Percentiles rank a stretch among this genome's conserved stretches.
Conservation (phyloP, 2,329 filamentous ascomycete genomes). For the Alternaria novae-zelandiae region DNA sequence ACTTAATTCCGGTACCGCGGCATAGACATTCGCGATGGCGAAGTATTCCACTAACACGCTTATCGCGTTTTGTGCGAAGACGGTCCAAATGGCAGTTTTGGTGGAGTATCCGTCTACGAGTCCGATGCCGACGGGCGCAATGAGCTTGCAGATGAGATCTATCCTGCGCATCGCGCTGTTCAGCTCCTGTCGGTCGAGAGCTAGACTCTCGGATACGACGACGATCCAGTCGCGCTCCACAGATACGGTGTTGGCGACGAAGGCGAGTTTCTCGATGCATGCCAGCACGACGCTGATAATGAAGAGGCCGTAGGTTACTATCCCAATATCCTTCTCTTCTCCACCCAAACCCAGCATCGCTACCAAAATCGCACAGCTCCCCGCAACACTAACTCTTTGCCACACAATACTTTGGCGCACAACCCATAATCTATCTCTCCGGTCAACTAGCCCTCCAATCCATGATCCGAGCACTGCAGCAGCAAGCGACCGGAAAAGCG, state of each 20-base stretch:
- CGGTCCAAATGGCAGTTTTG: slow-evolving; percentile 56
- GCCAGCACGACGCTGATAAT: slow-evolving; percentile 59
- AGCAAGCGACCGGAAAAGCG: slow-evolving; percentile 63
- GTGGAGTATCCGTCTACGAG: slow-evolving; percentile 59
- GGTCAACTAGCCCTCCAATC: slow-evolving; percentile 67
- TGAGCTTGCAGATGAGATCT: slow-evolving; percentile 64
- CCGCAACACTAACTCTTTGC: slow-evolving; percentile 43
- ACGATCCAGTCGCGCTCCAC: slow-evolving; percentile 76
- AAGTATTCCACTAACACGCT: slow-evolving; percentile 61
- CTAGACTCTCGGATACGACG: slow-evolving; percentile 54
- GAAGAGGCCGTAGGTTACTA: slow-evolving; percentile 38
- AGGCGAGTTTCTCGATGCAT: slow-evolving; percentile 71
- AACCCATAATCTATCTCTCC: slow-evolving; percentile 47
- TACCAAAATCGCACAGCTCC: slow-evolving; percentile 39
- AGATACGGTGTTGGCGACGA: slow-evolving; percentile 69
- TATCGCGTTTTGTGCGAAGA: slow-evolving; percentile 57
- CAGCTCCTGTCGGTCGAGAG: slow-evolving; percentile 47
- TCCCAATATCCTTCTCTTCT: slow-evolving; percentile 4
- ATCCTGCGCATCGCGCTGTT: slow-evolving; percentile 67
- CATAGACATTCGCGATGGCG: slow-evolving; percentile 55
- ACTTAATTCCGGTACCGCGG: slow-evolving; percentile 40
- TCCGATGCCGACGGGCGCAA: slow-evolving; percentile 61
- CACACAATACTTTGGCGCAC: slow-evolving; percentile 52
- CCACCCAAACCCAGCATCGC: slow-evolving; percentile 18
- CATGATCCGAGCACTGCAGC: slow-evolving; percentile 65